These are phyloP conservation scores for Solanum sejunctum DNA, from an alignment of 257 asterid genomes.

Conservation along the genomic window DNA sequence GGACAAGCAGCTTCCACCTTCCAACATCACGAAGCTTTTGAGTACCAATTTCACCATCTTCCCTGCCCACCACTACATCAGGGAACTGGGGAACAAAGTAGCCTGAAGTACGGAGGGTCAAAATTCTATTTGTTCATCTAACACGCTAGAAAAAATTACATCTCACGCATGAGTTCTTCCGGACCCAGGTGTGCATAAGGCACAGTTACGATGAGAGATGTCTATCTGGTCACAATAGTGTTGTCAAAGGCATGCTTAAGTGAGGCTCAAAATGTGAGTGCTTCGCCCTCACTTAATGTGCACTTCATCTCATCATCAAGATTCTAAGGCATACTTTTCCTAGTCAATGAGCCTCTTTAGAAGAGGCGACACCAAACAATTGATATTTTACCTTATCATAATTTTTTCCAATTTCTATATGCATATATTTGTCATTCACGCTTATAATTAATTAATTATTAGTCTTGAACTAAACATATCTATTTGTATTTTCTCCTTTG, in stretches of 20 bases:
- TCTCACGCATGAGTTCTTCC: not conserved
- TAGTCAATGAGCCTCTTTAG: not conserved
- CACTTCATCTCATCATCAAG: not conserved
- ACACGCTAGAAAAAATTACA: not conserved
- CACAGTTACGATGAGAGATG: not conserved
- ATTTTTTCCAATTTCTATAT: not conserved
- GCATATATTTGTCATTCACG: not conserved
- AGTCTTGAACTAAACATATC: not conserved
- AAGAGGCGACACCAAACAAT: not conserved
- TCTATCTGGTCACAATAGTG: not conserved
- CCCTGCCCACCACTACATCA: not conserved
- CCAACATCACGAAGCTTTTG: not conserved
- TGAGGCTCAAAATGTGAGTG: not conserved
- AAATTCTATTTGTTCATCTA: not conserved
- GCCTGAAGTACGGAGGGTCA: not conserved
- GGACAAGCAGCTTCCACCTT: not conserved
- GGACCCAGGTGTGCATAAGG: not conserved
- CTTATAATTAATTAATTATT: not conserved
- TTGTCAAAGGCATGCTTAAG: not conserved
- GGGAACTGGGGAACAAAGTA: not conserved
- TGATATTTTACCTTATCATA: no score
- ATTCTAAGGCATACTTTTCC: not conserved
- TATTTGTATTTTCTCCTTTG: not conserved
- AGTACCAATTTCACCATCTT: not conserved
- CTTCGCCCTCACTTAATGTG: not conserved